Conservation (phyloP, 495 filamentous ascomycete genomes). For the Penicillium egyptiacum region DNA sequence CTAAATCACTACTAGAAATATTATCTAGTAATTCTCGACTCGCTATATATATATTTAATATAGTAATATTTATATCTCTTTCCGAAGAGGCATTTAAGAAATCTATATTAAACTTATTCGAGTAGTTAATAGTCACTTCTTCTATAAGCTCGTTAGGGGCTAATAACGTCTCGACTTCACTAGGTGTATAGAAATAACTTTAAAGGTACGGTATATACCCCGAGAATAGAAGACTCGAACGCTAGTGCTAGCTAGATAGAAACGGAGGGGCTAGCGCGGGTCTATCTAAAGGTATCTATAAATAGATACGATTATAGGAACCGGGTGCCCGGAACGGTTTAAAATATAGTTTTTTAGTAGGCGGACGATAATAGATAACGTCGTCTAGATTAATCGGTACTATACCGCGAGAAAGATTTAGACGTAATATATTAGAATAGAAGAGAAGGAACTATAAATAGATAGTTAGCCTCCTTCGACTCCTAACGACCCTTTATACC, state of each 20-base stretch:
- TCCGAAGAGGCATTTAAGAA: slow-evolving; percentile 2
- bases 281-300: slow-evolving; percentile 1
- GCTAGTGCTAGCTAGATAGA: slow-evolving; percentile 1
- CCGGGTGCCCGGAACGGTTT: not conserved
- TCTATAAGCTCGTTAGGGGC: slow-evolving; percentile 2
- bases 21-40: slow-evolving; percentile 4
- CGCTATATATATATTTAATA: slow-evolving; percentile 1
- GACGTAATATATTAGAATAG: slow-evolving; percentile 1
- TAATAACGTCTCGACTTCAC: slow-evolving; percentile 3
- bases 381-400: slow-evolving; percentile 2
- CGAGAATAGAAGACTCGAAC: slow-evolving; percentile 2
- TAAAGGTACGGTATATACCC: not conserved
- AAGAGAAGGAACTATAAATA: slow-evolving; percentile 4
- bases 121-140: slow-evolving; percentile 1
- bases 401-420: slow-evolving; percentile 1
- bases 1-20: slow-evolving; percentile 4
- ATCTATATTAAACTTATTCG: slow-evolving; percentile 1
- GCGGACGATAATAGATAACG: slow-evolving; percentile 3
- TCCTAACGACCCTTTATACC: slow-evolving; percentile 3
- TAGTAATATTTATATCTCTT: slow-evolving; percentile 1
- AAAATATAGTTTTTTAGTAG: slow-evolving; percentile 2
- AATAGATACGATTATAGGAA: not conserved
- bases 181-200: not conserved
- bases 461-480: slow-evolving; percentile 1
- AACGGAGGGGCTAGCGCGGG: not conserved